These are phyloP conservation scores for Cicer judaicum DNA, from an alignment of 306 rosid species.

Conservation along the genomic window DNA sequence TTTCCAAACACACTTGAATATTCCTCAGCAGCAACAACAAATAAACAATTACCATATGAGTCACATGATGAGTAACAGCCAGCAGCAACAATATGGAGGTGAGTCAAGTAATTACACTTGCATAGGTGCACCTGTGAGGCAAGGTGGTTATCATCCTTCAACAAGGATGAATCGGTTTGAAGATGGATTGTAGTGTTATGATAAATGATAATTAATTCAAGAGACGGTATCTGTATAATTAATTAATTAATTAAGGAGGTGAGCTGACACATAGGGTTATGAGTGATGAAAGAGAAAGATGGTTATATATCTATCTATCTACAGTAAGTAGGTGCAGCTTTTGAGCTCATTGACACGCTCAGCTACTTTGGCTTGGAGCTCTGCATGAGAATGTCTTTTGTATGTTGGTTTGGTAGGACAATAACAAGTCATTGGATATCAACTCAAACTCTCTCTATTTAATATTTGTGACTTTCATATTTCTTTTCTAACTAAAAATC, in stretches of 20 bases:
- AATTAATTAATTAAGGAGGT: not conserved
- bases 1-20: constrained; percentile 47
- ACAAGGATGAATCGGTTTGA: constrained; percentile 86
- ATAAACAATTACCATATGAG: constrained; percentile 69
- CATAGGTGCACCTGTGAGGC: constrained; percentile 87
- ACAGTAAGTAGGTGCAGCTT: constrained; percentile 63
- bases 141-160: constrained; percentile 48
- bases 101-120: constrained; percentile 57
- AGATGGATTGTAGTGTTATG: constrained; percentile 67
- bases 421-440: constrained; percentile 55
- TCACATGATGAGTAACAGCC: constrained; percentile 53
- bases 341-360: constrained; percentile 70
- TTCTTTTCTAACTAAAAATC: constrained; percentile 6
- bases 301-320: constrained; percentile 48
- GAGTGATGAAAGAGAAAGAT: constrained; percentile 50
- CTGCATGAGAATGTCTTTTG: constrained; percentile 38
- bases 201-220: constrained; percentile 36
- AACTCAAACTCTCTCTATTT: constrained; percentile 55
- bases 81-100: constrained; percentile 34
- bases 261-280: constrained; percentile 18
- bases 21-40: constrained; percentile 50
- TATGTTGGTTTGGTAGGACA: constrained; percentile 52
- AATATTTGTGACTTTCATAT: constrained; percentile 28
- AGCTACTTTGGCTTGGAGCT: constrained; percentile 83
- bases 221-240: constrained; percentile 49